phyloP scores from a whole-genome alignment of 2,329 filamentous ascomycete species.

The Ophioceras dolichostomum region DNA sequence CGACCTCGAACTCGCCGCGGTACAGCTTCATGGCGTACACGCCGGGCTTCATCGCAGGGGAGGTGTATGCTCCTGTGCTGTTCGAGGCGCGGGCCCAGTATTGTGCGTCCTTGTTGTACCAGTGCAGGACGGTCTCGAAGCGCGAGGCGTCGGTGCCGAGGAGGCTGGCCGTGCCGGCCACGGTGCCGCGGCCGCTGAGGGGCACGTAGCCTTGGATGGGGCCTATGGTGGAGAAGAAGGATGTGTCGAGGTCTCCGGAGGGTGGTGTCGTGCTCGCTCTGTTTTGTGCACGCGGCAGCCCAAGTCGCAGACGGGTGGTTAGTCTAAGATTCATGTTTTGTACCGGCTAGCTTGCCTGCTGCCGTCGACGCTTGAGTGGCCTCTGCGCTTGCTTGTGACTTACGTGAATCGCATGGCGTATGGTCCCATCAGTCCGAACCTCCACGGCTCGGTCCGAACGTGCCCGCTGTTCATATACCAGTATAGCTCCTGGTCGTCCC shows the following conservation, averaged over 20 bases:
- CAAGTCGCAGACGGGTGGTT: too few relatives aligned
- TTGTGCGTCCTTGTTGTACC: conserved; percentile 41
- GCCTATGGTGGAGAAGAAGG: conserved; percentile 38
- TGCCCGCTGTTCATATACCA: conserved; percentile 52
- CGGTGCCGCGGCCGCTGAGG: conserved; percentile 33
- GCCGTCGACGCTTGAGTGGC: too few relatives aligned
- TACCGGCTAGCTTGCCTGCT: too few relatives aligned
- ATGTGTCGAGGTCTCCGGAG: conserved; percentile 31
- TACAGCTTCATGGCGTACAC: conserved; percentile 49
- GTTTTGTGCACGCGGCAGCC: too few relatives aligned
- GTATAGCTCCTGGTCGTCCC: conserved; percentile 36
- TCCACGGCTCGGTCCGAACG: conserved; percentile 38
- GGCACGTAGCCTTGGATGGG: conserved; percentile 38
- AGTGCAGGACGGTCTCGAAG: conserved; percentile 42
- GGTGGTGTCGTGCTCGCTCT: conserved; percentile 23
- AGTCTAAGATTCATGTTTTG: too few relatives aligned
- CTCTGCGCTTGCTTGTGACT: too few relatives aligned
- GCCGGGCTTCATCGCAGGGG: conserved; percentile 46
- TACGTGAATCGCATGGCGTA: conserved; percentile 43
- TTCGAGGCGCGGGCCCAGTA: conserved; percentile 38
- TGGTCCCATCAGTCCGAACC: conserved; percentile 46
- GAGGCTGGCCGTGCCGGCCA: conserved; percentile 40
- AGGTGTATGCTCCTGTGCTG: conserved; percentile 27
- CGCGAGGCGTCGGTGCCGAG: conserved; percentile 27
- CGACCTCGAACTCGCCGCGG: conserved; percentile 41